Conservation (phyloP, 352 stramenopile genomes). For the Globisporangium echinulatum region DNA sequence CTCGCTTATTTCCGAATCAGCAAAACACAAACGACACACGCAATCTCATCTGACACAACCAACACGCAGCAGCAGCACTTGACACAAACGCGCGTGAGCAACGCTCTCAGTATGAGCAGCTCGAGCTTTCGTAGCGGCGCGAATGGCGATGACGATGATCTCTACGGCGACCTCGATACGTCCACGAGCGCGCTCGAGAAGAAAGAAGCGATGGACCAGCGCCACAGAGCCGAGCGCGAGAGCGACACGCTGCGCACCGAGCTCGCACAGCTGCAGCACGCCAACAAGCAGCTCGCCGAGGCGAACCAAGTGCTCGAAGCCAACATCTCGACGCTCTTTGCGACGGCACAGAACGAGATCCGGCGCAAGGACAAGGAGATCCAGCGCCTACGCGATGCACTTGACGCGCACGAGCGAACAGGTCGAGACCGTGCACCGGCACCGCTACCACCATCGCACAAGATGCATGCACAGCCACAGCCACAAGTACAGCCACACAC, state of each 20-base stretch:
- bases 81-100: background rate
- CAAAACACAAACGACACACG: too few relatives aligned
- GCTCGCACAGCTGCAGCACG: slow-evolving; percentile 52
- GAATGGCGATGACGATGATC: slow-evolving; percentile 28
- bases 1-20: too few relatives aligned
- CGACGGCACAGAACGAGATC: slow-evolving; percentile 68
- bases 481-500: background rate
- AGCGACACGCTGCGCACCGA: slow-evolving; percentile 43
- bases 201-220: slow-evolving; percentile 51
- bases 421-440: background rate
- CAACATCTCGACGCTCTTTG: slow-evolving; percentile 75
- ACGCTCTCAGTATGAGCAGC: background rate
- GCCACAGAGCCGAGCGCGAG: slow-evolving; percentile 46
- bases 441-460: too few relatives aligned
- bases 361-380: slow-evolving; percentile 78
- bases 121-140: background rate
- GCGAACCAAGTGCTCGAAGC: slow-evolving; percentile 53
- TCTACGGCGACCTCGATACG: slow-evolving; percentile 81
- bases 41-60: too few relatives aligned
- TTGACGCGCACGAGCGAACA: slow-evolving; percentile 19
- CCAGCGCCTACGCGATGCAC: slow-evolving; percentile 43
- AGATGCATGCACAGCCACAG: background rate
- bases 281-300: slow-evolving; percentile 52
- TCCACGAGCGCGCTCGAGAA: slow-evolving; percentile 61
- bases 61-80: too few relatives aligned